Evolutionary conservation across 2,329 filamentous ascomycete genomes (phyloP), one percentile per base, ranked within the genome.

Genomic region (Epichloe elymi): DNA sequence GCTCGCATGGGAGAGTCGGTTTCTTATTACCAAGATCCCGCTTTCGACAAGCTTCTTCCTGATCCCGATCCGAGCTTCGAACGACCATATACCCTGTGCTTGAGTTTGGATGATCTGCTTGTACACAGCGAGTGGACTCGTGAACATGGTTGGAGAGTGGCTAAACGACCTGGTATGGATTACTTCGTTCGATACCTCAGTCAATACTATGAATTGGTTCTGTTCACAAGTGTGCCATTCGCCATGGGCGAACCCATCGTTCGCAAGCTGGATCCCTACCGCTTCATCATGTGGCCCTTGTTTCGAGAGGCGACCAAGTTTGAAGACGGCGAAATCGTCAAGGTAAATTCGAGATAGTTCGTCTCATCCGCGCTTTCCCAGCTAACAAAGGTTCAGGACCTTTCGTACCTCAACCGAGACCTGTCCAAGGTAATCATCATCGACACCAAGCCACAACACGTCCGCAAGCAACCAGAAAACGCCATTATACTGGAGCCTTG

Each of bases 301-400:
- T 97, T 88, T 74, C 81, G 93, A 51, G 93, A 98, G 69, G 93
- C 91, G n/a, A 97, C 93, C 54, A 87, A 90, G 62, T 98, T 95
- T 67, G 86, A 96, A 70, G 86, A 95, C 57, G 93, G 93, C 57
- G 87, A 96, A 70, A 90, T 97, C 62, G 80, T 98, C 70, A 98
- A 98, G 83, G 88, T 89, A 71, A 57, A 8, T 11, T 42, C 7
- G 2, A 17, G 10, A n/a, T 11, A 1, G 2, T 40, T 35, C 1
- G 2, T 11, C 17, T 5, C 26, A 17, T 20, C n/a, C 23, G 1
- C 12, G 38, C 26, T 8, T 5, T 3, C 4, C 6, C 15, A 17
- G 15, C 43, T 26, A n/a, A 43, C 8, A 7, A 15, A 14, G 4
- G 19, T 11, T 2, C 60, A 94, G 88, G 93, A 98, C 65, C 81